These are phyloP conservation scores for Saitozyma sp. DNA, from an alignment of 768 basidiomycete genomes.

Conservation along the genomic window DNA sequence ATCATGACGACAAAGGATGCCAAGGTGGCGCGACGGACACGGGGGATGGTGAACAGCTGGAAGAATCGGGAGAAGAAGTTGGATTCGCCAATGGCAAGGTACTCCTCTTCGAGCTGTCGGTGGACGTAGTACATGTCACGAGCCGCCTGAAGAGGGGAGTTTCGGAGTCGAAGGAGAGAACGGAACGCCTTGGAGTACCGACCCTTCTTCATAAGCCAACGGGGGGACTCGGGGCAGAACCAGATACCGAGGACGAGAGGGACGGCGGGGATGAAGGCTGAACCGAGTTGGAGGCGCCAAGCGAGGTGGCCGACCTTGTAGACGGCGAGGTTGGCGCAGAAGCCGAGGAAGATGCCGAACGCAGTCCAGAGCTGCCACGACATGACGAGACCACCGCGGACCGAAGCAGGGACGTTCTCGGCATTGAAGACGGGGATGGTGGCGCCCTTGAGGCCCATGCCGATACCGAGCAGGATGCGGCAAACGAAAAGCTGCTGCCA, in stretches of 20 bases:
- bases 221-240: conserved; percentile 46
- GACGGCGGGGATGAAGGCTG: conserved; percentile 45
- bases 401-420: conserved; percentile 73
- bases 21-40: conserved; percentile 53
- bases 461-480: conserved; percentile 32
- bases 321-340: conserved; percentile 45
- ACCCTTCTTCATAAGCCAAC: conserved; percentile 55
- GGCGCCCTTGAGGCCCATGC: conserved; percentile 38
- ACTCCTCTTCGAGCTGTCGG: conserved; percentile 52
- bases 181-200: conserved; percentile 50
- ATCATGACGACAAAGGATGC: conserved; percentile 53
- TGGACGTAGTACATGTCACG: conserved; percentile 54
- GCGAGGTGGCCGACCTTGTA: conserved; percentile 46
- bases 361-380: conserved; percentile 62
- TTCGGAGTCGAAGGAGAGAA: conserved; percentile 49
- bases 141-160: conserved; percentile 53
- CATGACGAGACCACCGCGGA: conserved; percentile 89
- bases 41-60: conserved; percentile 54
- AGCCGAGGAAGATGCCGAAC: conserved; percentile 21
- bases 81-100: conserved; percentile 40
- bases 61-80: conserved; percentile 39
- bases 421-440: conserved; percentile 69
- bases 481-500: conserved; percentile 20
- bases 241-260: conserved; percentile 36
- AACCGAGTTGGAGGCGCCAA: conserved; percentile 55